Percentiles rank a stretch among this genome's conserved stretches.
Conservation (phyloP, 768 basidiomycete species). For the Hericium coralloides region DNA sequence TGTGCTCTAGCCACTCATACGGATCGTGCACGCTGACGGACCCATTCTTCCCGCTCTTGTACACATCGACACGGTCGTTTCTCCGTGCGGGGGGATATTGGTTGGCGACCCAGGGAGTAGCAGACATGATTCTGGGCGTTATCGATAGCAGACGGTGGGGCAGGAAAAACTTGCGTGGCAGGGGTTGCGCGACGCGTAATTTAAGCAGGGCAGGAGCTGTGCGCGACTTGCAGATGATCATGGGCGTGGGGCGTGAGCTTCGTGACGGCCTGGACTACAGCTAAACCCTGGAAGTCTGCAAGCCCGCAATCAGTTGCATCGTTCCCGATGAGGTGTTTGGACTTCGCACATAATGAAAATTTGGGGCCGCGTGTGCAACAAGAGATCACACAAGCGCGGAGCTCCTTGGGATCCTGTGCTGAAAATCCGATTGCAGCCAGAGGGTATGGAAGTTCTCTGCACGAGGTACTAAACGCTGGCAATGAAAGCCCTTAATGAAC, state of each 20-base stretch:
- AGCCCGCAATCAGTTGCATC: too few relatives aligned
- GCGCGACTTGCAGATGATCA: background rate
- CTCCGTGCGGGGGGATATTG: constrained; percentile 58
- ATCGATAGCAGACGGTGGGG: background rate
- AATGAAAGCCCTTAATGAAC: background rate
- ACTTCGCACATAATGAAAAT: too few relatives aligned
- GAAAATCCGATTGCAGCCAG: background rate
- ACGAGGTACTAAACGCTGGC: background rate
- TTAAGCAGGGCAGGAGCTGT: background rate
- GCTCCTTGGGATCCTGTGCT: too few relatives aligned
- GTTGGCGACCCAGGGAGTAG: constrained; percentile 44
- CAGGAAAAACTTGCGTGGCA: background rate
- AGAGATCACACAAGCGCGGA: too few relatives aligned
- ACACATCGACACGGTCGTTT: constrained; percentile 58
- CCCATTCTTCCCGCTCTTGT: constrained; percentile 55
- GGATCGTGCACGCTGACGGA: constrained; percentile 60
- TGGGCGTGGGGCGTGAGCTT: background rate
- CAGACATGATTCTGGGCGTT: constrained; percentile 14
- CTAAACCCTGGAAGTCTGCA: too few relatives aligned
- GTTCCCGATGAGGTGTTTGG: too few relatives aligned
- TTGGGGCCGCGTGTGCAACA: too few relatives aligned
- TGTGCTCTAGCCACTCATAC: constrained; percentile 65
- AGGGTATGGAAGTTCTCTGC: background rate
- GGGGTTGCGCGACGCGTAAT: background rate
- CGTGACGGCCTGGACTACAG: too few relatives aligned